These are phyloP conservation scores for Picochlorum sp. DNA, from an alignment of 139 green algal species.

Conservation along the genomic window DNA sequence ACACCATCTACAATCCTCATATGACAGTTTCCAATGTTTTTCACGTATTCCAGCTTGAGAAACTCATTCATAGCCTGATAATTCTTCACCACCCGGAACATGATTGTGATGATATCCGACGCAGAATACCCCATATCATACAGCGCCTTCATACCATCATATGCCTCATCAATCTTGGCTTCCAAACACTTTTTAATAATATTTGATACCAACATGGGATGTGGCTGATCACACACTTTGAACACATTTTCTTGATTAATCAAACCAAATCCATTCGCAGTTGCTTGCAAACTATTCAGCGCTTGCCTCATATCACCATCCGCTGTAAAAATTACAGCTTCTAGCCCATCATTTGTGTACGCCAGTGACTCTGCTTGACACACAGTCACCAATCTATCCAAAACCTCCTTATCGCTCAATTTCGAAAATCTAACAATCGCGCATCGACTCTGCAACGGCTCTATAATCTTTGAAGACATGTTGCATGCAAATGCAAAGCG, in stretches of 20 bases:
- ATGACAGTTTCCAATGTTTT: conserved; percentile 89
- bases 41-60: conserved; percentile 95
- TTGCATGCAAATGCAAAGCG: conserved; percentile 98
- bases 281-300: conserved; percentile 97
- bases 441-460: conserved; percentile 97
- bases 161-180: conserved; percentile 70
- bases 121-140: conserved; percentile 82
- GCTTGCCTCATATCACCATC: conserved; percentile 98
- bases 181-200: conserved; percentile 66
- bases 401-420: conserved; percentile 79
- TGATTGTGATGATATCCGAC: conserved; percentile 90
- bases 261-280: conserved; percentile 80
- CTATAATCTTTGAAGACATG: conserved; percentile 91
- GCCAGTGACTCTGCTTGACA: conserved; percentile 41
- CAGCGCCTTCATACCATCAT: conserved; percentile 68
- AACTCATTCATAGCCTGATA: conserved; percentile 74
- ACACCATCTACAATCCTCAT: conserved; percentile 91
- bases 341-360: conserved; percentile 72
- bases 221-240: conserved; percentile 95
- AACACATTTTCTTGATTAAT: conserved; percentile 89
- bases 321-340: conserved; percentile 96
- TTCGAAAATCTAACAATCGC: conserved; percentile 80
- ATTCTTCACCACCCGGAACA: conserved; percentile 85
- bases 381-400: conserved; percentile 74
- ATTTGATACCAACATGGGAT: conserved; percentile 72